Evolutionary conservation across 192 early-diverging fungal genomes (phyloP).

Genomic region (Gamsiella multidivaricata): DNA sequence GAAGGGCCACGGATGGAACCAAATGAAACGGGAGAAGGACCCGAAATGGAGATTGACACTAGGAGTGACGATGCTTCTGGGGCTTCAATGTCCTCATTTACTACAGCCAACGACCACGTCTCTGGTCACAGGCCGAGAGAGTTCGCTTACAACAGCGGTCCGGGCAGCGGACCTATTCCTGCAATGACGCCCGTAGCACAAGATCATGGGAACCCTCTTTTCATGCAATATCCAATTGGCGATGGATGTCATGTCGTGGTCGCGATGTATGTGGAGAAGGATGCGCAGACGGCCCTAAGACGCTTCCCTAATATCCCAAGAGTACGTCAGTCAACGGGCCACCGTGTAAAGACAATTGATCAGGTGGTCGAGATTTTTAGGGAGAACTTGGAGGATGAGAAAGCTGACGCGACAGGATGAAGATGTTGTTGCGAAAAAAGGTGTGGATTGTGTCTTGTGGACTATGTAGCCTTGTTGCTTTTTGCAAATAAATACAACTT

Average conservation of each 20-base stretch:
- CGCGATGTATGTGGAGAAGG: conserved; percentile 35
- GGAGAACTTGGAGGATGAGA: conserved; percentile 20
- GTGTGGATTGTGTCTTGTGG: neutral
- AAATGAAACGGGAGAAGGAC: too few species aligned
- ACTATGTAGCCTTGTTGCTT: neutral
- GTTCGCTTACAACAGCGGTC: too few species aligned
- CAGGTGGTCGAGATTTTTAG: conserved; percentile 17
- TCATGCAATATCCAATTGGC: conserved; percentile 37
- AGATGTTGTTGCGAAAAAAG: neutral
- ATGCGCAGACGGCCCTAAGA: conserved; percentile 1
- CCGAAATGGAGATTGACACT: too few species aligned
- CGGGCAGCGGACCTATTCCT: too few species aligned
- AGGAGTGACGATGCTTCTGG: too few species aligned
- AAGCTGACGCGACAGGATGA: conserved; percentile 2
- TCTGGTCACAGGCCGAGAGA: too few species aligned
- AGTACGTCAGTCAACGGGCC: conserved; percentile 4
- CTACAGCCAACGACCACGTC: too few species aligned
- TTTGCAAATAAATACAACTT: too few species aligned
- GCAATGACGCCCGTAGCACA: too few species aligned
- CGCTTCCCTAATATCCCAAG: conserved; percentile 12
- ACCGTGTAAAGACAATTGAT: conserved; percentile 13
- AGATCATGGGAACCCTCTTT: conserved; percentile 10
- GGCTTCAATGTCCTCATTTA: too few species aligned
- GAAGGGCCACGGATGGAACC: too few species aligned
- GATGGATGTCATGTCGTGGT: conserved; percentile 31